Base-by-base conservation (phyloP, 2,329 filamentous ascomycete genomes). In the Diaporthe citrichinensis region DNA sequence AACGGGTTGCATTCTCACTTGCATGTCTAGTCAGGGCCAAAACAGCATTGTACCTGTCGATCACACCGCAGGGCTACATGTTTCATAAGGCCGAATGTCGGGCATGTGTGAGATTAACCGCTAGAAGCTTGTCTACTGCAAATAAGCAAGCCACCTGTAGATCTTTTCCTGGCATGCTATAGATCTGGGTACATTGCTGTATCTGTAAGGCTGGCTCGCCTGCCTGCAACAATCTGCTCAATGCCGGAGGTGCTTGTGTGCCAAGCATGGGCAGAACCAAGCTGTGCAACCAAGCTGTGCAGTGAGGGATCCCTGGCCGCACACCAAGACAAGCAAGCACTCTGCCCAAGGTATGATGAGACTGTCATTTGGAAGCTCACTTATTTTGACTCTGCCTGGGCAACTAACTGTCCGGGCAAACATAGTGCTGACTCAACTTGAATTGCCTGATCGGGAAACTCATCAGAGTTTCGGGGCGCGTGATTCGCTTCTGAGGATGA, bases 111-210 rank as follows among this genome's bases (percentile, higher is more conserved):
- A 25, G 65, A 69, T 69, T 55, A 41, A 23, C 49, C 65, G 49
- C 65, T 55, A 69, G 65, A 69, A 55, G 65, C 65, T 69, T 69
- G 65, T 69, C 65, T 12, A 55, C 2, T 4, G 65, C 34, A 55
- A 69, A 31, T 9, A 69, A 69, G 65, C 46, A 69, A 69, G 65
- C 65, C 49, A 69, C 34, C 28, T n/a, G 65, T 41, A 69, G 65
- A 69, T 69, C 65, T 20, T 69, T 41, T 34, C 12, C 34, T 39
- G 46, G 65, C 65, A 55, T 10, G 8, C 34, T 55, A 25, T 25
- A 34, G 46, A 67, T 25, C 20, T 51, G 8, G 62, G 28, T 36
- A 51, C 28, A 36, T 36, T 36, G 12, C 1, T 15, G 34, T 46
- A 25, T 55, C 65, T 55, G 15, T 41, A 69, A 4, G 44, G 65